Percentiles rank a stretch among this genome's conserved stretches.
Evolutionary conservation across 192 early-diverging fungal species (phyloP).

Genomic region (Entophlyctis luteolus): DNA sequence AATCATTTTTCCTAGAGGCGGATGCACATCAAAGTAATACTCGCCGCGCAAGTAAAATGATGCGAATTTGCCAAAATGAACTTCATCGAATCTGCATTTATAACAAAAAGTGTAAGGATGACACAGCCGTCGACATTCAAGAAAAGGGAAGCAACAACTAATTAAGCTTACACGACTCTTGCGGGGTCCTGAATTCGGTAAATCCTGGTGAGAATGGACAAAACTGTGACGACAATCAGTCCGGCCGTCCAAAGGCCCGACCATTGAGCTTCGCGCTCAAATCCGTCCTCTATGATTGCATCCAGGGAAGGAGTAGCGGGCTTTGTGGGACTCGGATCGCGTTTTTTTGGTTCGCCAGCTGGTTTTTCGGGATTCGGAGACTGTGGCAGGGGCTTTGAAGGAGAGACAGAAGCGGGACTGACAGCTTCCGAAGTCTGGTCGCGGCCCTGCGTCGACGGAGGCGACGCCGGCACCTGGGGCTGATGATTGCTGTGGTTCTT

Average conservation of each 20-base stretch:
- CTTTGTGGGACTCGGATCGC: too few species aligned
- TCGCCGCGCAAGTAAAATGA: slow-evolving; percentile 80
- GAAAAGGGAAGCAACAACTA: not conserved
- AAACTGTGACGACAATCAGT: slow-evolving; percentile 21
- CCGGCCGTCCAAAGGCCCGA: slow-evolving; percentile 14
- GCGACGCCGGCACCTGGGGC: too few species aligned
- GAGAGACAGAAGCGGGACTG: too few species aligned
- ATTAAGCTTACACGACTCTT: slow-evolving; percentile 42
- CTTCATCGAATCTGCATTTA: slow-evolving; percentile 83
- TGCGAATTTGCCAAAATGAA: slow-evolving; percentile 99
- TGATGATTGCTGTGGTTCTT: too few species aligned
- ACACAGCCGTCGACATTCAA: too few species aligned
- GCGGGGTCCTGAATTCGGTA: slow-evolving; percentile 40
- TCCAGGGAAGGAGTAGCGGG: too few species aligned
- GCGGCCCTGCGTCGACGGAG: too few species aligned
- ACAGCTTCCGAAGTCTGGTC: too few species aligned
- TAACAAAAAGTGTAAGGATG: not conserved
- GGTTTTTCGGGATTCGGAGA: too few species aligned
- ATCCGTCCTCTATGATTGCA: not conserved
- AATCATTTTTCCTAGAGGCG: slow-evolving; percentile 90
- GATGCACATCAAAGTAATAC: slow-evolving; percentile 98
- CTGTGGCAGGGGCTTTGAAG: too few species aligned
- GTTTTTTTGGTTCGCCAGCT: too few species aligned
- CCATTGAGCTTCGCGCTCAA: not conserved
- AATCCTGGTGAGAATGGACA: slow-evolving; percentile 37